Evolutionary conservation across 2,329 filamentous ascomycete genomes (phyloP), one percentile per base, ranked within the genome.

Genomic region (Fusarium globosum): DNA sequence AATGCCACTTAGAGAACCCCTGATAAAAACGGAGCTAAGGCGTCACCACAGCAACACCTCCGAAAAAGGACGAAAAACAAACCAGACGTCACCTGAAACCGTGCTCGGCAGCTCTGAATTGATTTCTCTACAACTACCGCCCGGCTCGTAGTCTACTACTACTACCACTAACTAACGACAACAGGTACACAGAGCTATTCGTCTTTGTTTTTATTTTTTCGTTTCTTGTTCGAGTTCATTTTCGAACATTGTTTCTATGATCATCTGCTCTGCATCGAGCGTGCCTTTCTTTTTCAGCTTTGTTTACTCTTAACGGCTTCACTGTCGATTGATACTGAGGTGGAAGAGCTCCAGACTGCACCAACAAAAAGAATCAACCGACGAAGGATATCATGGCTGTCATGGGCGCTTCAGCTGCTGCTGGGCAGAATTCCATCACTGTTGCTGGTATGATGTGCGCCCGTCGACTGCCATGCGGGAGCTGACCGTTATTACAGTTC

Each of bases 351-450:
- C 35, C 28, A 39, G n/a, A 58, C 28, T 45, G 23, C 53, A 49
- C 35, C 53, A 41, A 58, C 36, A 43, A 21, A 23, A 2, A 3
- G 26, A 16, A n/a, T 20, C 35, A 38, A 60, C n/a, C 23, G 33
- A 53, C 46, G 16, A 33, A 41, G 35, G 16, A 63, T n/a, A 76
- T 23, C 42, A 78, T 77, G 77, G 73, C 69, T 68, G 52, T 59
- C 36, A 64, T 79, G 38, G 80, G 30, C 7, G 59, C 55, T 43
- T 59, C 78, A 36, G 80, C 42, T 33, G 56, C 51, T 38, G 61
- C 80, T 43, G 82, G 81, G 35, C 79, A 82, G 75, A 89, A 88
- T 49, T 90, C 89, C 46, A 91, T 91, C 79, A 86, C 85, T 55
- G 89, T 90, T 78, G 85, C 88, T 77, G 87, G 88, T 90, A 82